Evolutionary conservation across 495 filamentous ascomycete genomes (phyloP), one percentile per base, ranked within the genome.

Genomic region (Podospora anserina): DNA sequence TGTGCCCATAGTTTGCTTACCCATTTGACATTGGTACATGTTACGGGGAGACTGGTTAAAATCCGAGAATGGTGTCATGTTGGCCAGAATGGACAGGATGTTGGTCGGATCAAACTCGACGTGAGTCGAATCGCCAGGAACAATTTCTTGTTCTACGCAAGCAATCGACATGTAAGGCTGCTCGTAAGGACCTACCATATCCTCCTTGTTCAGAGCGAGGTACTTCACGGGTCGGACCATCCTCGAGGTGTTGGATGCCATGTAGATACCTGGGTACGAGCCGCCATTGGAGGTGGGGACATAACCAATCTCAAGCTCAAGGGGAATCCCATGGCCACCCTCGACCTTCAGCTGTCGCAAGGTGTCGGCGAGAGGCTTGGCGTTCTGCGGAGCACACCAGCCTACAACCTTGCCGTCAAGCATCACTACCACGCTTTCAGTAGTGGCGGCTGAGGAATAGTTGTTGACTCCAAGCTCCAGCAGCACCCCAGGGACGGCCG

Each of bases 21-120:
- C 92, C 95, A 99, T 99, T 82, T 99, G 95, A 79, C 94, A 97
- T 79, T 98, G 95, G 80, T 99, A 99, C 95, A 99, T 98, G 80
- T 99, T 99, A 84, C 95, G 86, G 15, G 95, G 95, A 32, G 94
- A 97, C 78, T 99, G 95, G 81, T 99, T 99, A 84, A 97, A 96
- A 77, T 99, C 92, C 69, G 95, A 97, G 81, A 98, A 99, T 15
- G 95, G 95, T 2, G 95, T 99, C 91, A 96, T 94, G 82, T 98
- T 99, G 70, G 95, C 95, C 60, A 99, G 84, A 70, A 99, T 99
- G 20, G 94, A 97, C 64, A 99, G 88, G 67, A 99, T 97, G 76
- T 97, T 96, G 64, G 94, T 98, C 15, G 95, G 95, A 67, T 93
- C 90, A 75, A 89, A 93, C 79, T 99, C 95, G 30, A 98, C 93